Percentiles rank a stretch among this genome's conserved stretches.
Conservation (phyloP, 371 early-diverging fungal genomes). For the Circinella umbellata region DNA sequence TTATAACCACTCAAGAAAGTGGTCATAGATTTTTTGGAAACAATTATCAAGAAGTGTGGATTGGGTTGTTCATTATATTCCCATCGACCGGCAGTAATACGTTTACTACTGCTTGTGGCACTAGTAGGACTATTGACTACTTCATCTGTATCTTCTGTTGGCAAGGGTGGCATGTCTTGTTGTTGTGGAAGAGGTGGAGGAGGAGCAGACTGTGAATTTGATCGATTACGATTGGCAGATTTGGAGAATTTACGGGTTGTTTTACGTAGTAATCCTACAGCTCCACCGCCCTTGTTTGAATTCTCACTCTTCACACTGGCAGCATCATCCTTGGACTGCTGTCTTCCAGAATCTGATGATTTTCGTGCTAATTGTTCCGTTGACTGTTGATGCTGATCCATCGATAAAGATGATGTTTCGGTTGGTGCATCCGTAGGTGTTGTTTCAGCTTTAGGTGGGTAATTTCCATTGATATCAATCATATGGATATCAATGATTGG, state of each 20-base stretch:
- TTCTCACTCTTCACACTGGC: slow-evolving; percentile 13
- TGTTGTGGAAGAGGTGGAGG: slow-evolving; percentile 3
- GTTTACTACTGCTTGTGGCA: slow-evolving; percentile 8
- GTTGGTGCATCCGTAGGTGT: neutral
- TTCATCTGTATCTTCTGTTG: neutral
- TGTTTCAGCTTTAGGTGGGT: neutral
- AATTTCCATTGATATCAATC: slow-evolving; percentile 28
- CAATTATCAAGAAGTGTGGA: slow-evolving; percentile 42
- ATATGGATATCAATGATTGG: slow-evolving; percentile 26
- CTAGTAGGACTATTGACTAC: neutral
- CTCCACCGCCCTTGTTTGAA: neutral
- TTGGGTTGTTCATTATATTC: slow-evolving; percentile 40
- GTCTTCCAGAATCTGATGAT: neutral
- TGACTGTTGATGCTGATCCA: no score
- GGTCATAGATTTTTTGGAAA: slow-evolving; percentile 15
- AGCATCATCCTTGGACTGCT: neutral
- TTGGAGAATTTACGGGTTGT: slow-evolving; percentile 20
- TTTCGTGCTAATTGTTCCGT: neutral
- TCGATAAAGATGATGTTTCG: no score
- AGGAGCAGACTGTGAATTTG: neutral
- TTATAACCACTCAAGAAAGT: slow-evolving; percentile 37
- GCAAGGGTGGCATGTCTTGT: slow-evolving; percentile 1
- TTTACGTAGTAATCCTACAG: slow-evolving; percentile 10
- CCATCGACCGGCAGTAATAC: slow-evolving; percentile 12
- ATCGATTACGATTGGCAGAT: neutral